Base-by-base conservation (phyloP, 352 stramenopile genomes). In the Globisporangium iwayamae region DNA sequence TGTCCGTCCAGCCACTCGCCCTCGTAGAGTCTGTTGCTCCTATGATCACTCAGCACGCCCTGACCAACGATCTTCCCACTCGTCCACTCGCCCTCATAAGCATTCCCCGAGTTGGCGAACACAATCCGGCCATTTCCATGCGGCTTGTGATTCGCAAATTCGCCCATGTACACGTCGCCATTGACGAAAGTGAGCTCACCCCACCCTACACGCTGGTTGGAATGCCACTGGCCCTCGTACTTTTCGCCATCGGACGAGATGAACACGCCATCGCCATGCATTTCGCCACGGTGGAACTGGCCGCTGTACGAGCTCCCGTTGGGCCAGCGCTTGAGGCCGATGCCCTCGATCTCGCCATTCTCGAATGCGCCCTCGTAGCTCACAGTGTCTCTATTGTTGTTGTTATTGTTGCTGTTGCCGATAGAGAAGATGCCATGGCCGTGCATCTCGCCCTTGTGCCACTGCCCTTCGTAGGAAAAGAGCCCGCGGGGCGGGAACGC, bases 381-480 rank as follows among this genome's bases (percentile, higher is more conserved):
- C 51, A 38, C 5, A 22, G 18, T 22, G 43, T 48, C 16, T 22
- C 48, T 62, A 5, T 59, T 62, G 2, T 69, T 73, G 34, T 78
- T 71, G 41, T 14, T 32, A 6, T 9, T 32, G 22, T 25, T 38
- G 38, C n/a, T 34, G 5, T 53, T 25, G 4, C 58, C 52, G 3
- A 87, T 66, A 0, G 60, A 68, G 55, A 88, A 87, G 1, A 73
- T 58, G 3, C 81, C 81, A 4, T 56, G 53, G 2, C 79, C 79
- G 53, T 90, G 68, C 70, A 94, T 94, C 43, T 78, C 69, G 22
- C 87, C 83, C 14, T 72, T 53, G 18, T 53, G 36, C 86, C 87
- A 96, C 3, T 81, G 56, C 6, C 89, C 89, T 25, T 82, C 68
- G 66, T 95, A 96, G n/a, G 47, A 54, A 45, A 85, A 89, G 46